Evolutionary conservation across 768 basidiomycete genomes (phyloP).

Genomic region (Pleurotus pulmonarius): DNA sequence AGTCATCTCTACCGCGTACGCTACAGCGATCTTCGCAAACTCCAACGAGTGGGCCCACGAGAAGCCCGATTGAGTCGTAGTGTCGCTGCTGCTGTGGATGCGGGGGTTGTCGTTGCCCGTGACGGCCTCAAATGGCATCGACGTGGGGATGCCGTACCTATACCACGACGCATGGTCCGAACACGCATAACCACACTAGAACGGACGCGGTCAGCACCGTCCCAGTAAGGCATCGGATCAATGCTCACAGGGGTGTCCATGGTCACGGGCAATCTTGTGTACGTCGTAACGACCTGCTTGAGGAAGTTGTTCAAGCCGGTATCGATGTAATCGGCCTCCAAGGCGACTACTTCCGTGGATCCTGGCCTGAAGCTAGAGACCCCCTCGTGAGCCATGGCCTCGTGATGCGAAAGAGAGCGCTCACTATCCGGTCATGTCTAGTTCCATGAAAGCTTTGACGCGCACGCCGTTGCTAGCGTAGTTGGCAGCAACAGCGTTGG

Average conservation of each 20-base stretch:
- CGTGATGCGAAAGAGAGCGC: slow-evolving; percentile 6
- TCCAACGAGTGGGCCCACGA: slow-evolving; percentile 63
- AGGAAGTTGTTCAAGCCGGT: slow-evolving; percentile 4
- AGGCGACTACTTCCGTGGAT: slow-evolving; percentile 33
- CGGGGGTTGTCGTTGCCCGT: slow-evolving; percentile 21
- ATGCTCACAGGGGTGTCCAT: slow-evolving; percentile 21
- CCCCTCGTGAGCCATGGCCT: slow-evolving; percentile 12
- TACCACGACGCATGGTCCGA: slow-evolving; percentile 66
- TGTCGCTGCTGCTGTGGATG: slow-evolving; percentile 41
- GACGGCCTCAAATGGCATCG: slow-evolving; percentile 21
- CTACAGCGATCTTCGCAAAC: slow-evolving; percentile 45
- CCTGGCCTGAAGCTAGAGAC: slow-evolving; percentile 38
- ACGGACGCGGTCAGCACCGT: background rate
- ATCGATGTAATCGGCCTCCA: slow-evolving; percentile 11
- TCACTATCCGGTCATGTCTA: slow-evolving; percentile 41
- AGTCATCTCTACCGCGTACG: slow-evolving; percentile 11
- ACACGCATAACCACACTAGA: slow-evolving; percentile 62
- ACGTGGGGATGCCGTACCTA: slow-evolving; percentile 56
- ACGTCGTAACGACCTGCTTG: background rate
- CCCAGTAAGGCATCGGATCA: background rate
- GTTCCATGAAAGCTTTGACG: slow-evolving; percentile 42
- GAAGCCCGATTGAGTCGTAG: slow-evolving; percentile 31
- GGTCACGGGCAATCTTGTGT: slow-evolving; percentile 2
- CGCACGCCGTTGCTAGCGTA: slow-evolving; percentile 39
- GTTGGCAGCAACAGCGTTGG: slow-evolving; percentile 39